These are phyloP conservation scores for Calonectria leucothoes DNA, from an alignment of 2,329 filamentous ascomycete genomes.

Conservation along the genomic window DNA sequence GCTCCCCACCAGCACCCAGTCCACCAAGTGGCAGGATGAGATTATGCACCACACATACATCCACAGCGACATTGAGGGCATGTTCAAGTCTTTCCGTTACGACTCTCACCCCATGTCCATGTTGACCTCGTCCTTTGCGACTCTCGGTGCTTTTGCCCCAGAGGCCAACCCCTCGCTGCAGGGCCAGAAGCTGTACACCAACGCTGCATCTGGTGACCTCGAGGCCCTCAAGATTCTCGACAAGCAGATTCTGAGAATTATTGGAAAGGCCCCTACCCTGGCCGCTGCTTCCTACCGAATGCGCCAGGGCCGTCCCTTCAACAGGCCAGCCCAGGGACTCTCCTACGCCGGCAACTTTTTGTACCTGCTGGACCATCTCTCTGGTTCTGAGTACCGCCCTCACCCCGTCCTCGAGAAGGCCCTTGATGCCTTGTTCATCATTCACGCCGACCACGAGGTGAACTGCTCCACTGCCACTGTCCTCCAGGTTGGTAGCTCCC, in stretches of 20 bases:
- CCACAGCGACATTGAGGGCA: slow-evolving; percentile 60
- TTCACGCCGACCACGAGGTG: slow-evolving; percentile 70
- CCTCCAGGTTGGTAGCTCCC: slow-evolving; percentile 65
- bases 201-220: slow-evolving; percentile 54
- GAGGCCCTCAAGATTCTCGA: slow-evolving; percentile 58
- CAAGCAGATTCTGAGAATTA: slow-evolving; percentile 63
- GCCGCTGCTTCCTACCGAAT: slow-evolving; percentile 65
- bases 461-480: slow-evolving; percentile 68
- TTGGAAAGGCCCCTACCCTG: slow-evolving; percentile 63
- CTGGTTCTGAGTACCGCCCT: slow-evolving; percentile 58
- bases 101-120: slow-evolving; percentile 66
- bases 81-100: slow-evolving; percentile 63
- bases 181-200: slow-evolving; percentile 62
- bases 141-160: slow-evolving; percentile 60
- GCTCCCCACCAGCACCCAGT: slow-evolving; percentile 57
- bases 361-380: slow-evolving; percentile 64
- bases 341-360: slow-evolving; percentile 67
- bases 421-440: slow-evolving; percentile 65
- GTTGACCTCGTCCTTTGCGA: slow-evolving; percentile 61
- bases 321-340: slow-evolving; percentile 58
- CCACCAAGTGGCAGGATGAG: slow-evolving; percentile 56
- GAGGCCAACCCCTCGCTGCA: slow-evolving; percentile 62
- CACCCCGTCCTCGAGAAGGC: slow-evolving; percentile 61
- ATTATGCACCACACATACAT: slow-evolving; percentile 64
- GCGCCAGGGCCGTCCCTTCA: slow-evolving; percentile 63